Conservation (phyloP, 2,329 filamentous ascomycete species). For the Trichophyton schoenleinii region DNA sequence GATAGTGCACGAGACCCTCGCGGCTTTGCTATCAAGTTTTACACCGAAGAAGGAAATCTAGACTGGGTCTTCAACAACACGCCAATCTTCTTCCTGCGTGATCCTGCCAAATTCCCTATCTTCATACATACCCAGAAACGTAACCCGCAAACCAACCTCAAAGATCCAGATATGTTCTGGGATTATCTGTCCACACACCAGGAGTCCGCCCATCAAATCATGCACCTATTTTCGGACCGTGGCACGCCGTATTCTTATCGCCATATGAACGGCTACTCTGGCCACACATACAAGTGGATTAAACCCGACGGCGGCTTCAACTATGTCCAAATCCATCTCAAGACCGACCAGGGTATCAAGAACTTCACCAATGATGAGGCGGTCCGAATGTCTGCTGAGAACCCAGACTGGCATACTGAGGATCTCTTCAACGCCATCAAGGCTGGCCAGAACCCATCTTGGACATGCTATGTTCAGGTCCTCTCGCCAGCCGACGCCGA, state of each 20-base stretch:
- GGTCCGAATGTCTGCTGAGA: conserved; percentile 39
- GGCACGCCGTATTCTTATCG: conserved; percentile 54
- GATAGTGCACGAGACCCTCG: conserved; percentile 61
- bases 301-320: conserved; percentile 54
- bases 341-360: conserved; percentile 50
- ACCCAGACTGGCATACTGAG: conserved; percentile 51
- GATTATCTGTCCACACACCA: conserved; percentile 50
- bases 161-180: conserved; percentile 60
- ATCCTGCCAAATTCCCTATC: conserved; percentile 59
- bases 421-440: conserved; percentile 54
- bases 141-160: conserved; percentile 57
- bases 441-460: conserved; percentile 48
- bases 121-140: conserved; percentile 66
- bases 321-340: conserved; percentile 54
- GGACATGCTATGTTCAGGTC: conserved; percentile 53
- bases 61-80: conserved; percentile 48
- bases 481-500: conserved; percentile 51
- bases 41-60: conserved; percentile 62
- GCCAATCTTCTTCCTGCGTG: conserved; percentile 62
- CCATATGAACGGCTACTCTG: conserved; percentile 56
- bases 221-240: conserved; percentile 54
- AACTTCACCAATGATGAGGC: conserved; percentile 49
- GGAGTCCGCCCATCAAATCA: conserved; percentile 51
- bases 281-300: conserved; percentile 54
- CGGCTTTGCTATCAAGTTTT: conserved; percentile 62